Evolutionary conservation across 257 asterid species (phyloP).

Genomic region (Przewalskia tangutica): DNA sequence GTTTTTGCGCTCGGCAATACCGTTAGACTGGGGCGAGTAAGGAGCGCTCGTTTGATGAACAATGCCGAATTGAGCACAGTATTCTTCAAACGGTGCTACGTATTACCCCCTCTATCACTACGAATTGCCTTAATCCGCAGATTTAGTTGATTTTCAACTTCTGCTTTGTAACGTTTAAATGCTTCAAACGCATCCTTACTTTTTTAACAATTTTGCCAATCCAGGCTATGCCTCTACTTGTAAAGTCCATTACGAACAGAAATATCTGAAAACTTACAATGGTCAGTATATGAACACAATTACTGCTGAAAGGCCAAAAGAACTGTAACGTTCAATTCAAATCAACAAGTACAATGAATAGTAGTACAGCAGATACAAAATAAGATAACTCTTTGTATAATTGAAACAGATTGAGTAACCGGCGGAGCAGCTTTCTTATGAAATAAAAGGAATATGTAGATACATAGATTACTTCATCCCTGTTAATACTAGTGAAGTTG

Average conservation of each 20-base stretch:
- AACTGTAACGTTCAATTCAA: background rate
- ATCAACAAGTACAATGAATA: background rate
- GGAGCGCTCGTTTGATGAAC: no score
- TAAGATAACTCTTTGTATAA: background rate
- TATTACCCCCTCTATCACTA: no score
- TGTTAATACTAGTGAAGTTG: background rate
- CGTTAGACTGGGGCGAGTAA: no score
- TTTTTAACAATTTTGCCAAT: conserved; percentile 4
- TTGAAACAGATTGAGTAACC: background rate
- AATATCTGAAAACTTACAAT: background rate
- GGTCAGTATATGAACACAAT: background rate
- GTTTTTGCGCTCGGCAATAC: no score
- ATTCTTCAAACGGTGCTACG: no score
- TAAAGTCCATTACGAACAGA: conserved; percentile 6
- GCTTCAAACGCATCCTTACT: no score
- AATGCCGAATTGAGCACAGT: no score
- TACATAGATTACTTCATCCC: background rate
- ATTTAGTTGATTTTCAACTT: no score
- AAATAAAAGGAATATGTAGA: background rate
- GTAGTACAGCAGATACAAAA: background rate
- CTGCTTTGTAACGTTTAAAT: no score
- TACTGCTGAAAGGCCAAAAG: background rate
- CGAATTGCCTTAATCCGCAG: no score
- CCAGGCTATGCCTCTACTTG: conserved; percentile 4
- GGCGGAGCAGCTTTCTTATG: background rate